phyloP scores from a whole-genome alignment of 2,329 filamentous ascomycete genomes.

The Talaromyces marneffei region DNA sequence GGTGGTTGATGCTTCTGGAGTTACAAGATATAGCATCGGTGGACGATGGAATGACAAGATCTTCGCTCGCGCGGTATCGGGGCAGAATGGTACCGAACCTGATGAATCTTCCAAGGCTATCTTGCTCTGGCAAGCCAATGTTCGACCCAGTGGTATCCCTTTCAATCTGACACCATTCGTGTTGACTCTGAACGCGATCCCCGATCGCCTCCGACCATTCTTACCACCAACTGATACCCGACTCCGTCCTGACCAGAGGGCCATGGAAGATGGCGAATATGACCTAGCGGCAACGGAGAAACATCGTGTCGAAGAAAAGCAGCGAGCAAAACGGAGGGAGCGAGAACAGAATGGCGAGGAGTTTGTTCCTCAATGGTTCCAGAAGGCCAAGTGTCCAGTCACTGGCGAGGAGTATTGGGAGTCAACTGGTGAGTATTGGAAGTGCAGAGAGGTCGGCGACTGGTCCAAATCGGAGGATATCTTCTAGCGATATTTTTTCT shows the following conservation, averaged over 20 bases:
- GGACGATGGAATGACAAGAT: constrained; percentile 97
- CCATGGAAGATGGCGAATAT: constrained; percentile 98
- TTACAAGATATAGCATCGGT: constrained; percentile 80
- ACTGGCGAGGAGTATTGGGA: constrained; percentile 90
- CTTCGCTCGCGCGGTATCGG: constrained; percentile 86
- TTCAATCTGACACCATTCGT: constrained; percentile 98
- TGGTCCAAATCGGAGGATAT: constrained; percentile 73
- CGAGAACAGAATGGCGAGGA: constrained; percentile 75
- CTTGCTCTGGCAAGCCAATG: constrained; percentile 86
- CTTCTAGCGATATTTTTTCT: constrained; percentile 43
- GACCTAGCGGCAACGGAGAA: constrained; percentile 91
- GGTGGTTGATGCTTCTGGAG: constrained; percentile 71
- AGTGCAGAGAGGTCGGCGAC: constrained; percentile 54
- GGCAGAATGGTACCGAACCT: constrained; percentile 61
- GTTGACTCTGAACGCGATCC: constrained; percentile 85
- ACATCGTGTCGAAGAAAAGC: constrained; percentile 86
- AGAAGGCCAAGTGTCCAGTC: constrained; percentile 62
- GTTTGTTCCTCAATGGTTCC: constrained; percentile 82
- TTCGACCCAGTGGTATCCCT: constrained; percentile 74
- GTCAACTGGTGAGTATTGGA: constrained; percentile 87
- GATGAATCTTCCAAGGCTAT: constrained; percentile 68
- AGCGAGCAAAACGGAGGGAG: constrained; percentile 66
- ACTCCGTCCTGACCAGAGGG: constrained; percentile 87
- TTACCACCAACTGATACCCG: constrained; percentile 90
- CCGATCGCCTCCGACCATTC: constrained; percentile 69